phyloP scores from a whole-genome alignment of 441 rosid species.

The Populus trichocarpa region DNA sequence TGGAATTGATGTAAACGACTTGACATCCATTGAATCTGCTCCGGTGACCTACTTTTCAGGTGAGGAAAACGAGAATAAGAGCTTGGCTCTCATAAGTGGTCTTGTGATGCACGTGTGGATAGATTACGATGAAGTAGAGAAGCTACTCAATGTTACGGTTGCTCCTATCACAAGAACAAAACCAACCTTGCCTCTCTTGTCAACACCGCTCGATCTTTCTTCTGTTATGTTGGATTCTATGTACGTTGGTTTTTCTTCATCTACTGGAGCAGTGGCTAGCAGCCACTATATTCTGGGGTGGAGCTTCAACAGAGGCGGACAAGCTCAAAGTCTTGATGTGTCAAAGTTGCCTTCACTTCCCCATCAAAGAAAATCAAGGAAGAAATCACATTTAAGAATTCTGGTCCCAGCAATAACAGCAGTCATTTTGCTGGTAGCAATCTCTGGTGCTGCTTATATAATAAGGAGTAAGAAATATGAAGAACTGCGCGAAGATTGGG shows the following conservation, averaged over 20 bases:
- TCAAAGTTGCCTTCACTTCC: conserved; percentile 38
- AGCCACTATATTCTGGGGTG: conserved; percentile 55
- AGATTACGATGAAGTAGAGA: conserved; percentile 36
- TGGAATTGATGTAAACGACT: conserved; percentile 50
- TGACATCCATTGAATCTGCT: conserved; percentile 32
- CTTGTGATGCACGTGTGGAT: conserved; percentile 49
- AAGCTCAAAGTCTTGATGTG: conserved; percentile 29
- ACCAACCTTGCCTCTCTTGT: conserved; percentile 47
- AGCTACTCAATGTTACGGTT: conserved; percentile 41
- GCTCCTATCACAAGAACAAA: conserved; percentile 35
- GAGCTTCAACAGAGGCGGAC: conserved; percentile 49
- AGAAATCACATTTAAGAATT: conserved; percentile 11
- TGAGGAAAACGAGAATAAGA: conserved; percentile 18
- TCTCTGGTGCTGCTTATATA: conserved; percentile 9
- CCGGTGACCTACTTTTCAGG: conserved; percentile 38
- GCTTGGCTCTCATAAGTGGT: conserved; percentile 35
- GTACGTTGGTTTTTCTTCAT: conserved; percentile 57
- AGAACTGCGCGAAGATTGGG: conserved; percentile 38
- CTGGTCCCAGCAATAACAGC: not conserved
- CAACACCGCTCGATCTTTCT: conserved; percentile 38
- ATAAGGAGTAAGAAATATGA: conserved; percentile 14
- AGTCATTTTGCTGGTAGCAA: not conserved
- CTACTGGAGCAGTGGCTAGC: conserved; percentile 36
- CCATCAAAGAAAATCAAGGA: conserved; percentile 13
- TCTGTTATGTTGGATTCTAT: conserved; percentile 32